Conservation (phyloP, 495 filamentous ascomycete species). For the Mytilinidion resinicola region DNA sequence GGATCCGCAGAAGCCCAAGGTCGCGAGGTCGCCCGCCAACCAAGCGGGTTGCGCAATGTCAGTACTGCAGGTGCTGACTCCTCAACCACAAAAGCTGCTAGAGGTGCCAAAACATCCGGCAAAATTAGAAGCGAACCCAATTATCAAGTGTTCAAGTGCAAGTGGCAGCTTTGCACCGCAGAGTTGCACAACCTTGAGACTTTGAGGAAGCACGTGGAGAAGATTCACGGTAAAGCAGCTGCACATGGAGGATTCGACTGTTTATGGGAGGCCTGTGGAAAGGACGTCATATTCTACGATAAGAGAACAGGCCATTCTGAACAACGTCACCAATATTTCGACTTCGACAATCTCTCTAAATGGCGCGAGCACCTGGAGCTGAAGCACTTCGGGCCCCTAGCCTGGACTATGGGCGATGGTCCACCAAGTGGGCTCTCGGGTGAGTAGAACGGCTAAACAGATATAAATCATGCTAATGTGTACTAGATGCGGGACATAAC, state of each 20-base stretch:
- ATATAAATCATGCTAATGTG: constrained; percentile 1
- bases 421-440: constrained; percentile 42
- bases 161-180: constrained; percentile 59
- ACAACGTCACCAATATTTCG: constrained; percentile 18
- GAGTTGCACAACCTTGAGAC: constrained; percentile 70
- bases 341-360: constrained; percentile 33
- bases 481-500: constrained; percentile 21
- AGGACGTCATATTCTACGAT: constrained; percentile 20
- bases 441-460: constrained; percentile 14
- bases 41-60: constrained; percentile 19
- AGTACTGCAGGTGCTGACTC: neutral
- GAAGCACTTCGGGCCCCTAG: constrained; percentile 51
- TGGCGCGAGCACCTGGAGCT: constrained; percentile 58
- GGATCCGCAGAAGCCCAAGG: constrained; percentile 17
- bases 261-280: constrained; percentile 44
- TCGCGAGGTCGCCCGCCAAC: neutral
- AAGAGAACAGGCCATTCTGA: constrained; percentile 22
- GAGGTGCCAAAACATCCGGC: too few relatives aligned
- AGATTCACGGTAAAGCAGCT: constrained; percentile 44
- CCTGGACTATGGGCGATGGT: constrained; percentile 65
- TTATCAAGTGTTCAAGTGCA: constrained; percentile 51
- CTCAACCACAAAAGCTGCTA: neutral
- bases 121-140: constrained; percentile 11
- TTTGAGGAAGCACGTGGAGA: constrained; percentile 59
- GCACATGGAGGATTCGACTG: constrained; percentile 33